Evolutionary conservation across 441 rosid genomes (phyloP), one percentile per base, ranked within the genome.

Genomic region (Populus hybrid): DNA sequence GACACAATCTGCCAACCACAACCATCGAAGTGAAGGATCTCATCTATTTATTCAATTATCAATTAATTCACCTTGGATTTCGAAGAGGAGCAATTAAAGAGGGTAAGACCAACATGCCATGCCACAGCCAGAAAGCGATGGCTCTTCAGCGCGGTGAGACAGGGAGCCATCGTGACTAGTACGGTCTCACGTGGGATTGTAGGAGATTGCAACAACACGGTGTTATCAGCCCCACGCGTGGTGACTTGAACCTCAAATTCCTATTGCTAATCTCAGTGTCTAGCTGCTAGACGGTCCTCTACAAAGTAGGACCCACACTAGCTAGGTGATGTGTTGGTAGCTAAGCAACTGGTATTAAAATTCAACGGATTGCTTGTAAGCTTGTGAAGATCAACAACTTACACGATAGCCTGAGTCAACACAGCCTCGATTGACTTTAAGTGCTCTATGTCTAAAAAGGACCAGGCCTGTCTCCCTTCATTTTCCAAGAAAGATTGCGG

Each of bases 111-210:
- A 86, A 85, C 83, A 83, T 87, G 88, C 84, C 78, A 66, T 85
- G 88, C 84, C 79, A 66, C 53, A 11, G 64, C 31, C 11, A 74
- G 86, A 86, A 42, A 81, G 80, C 72, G 87, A 86, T 67, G 78
- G 86, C 77, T 67, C 68, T 26, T 16, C n/a, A 7, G 81, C 42
- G 63, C 68, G 53, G 64, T 63, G 66, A 69, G 79, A 83, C 83
- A 79, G 23, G 8, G 68, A 76, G 23, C 76, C 78, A 28, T 72
- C 53, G 35, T 26, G 78, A 77, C 9, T 9, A 24, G 28, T 73
- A 64, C 85, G 82, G 35, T 68, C 77, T 82, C 88, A 85, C 87
- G 76, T 88, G 92, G 85, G 26, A n/a, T 61, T 79, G 88, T 81
- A 83, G 50, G 26, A 70, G 78, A 73, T 76, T 61, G 70, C 82